Conservation (phyloP, 495 filamentous ascomycete genomes). For the Aspergillus wentii region DNA sequence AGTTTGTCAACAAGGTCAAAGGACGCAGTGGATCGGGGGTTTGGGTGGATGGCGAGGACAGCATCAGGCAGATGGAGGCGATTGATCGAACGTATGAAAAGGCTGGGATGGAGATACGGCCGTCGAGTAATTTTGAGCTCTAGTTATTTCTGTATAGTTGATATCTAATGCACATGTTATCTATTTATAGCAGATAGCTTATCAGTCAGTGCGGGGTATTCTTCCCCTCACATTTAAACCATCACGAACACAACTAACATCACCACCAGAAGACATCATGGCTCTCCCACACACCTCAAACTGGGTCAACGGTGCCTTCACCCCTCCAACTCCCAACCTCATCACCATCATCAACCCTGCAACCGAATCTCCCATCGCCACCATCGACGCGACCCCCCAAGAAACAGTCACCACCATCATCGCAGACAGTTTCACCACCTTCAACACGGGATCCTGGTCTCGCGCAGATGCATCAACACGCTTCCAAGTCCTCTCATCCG, state of each 20-base stretch:
- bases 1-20: slow-evolving; percentile 51
- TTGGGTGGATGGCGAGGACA: slow-evolving; percentile 49
- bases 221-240: too few relatives aligned
- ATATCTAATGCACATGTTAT: too few relatives aligned
- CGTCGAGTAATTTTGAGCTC: slow-evolving; percentile 14
- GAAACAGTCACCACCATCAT: slow-evolving; percentile 44
- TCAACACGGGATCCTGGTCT: slow-evolving; percentile 55
- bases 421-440: slow-evolving; percentile 39
- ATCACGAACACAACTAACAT: too few relatives aligned
- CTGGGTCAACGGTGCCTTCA: slow-evolving; percentile 23
- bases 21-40: slow-evolving; percentile 31
- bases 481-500: slow-evolving; percentile 52
- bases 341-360: slow-evolving; percentile 21
- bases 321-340: slow-evolving; percentile 3
- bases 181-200: too few relatives aligned
- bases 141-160: too few relatives aligned
- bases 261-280: too few relatives aligned
- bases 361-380: slow-evolving; percentile 18
- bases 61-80: slow-evolving; percentile 47
- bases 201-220: too few relatives aligned
- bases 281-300: slow-evolving; percentile 18
- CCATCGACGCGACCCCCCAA: slow-evolving; percentile 46
- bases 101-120: slow-evolving; percentile 28
- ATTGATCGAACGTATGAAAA: slow-evolving; percentile 49
- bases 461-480: slow-evolving; percentile 46